Conservation (phyloP, 108 stramenopile species). For the Skeletonema costatum region DNA sequence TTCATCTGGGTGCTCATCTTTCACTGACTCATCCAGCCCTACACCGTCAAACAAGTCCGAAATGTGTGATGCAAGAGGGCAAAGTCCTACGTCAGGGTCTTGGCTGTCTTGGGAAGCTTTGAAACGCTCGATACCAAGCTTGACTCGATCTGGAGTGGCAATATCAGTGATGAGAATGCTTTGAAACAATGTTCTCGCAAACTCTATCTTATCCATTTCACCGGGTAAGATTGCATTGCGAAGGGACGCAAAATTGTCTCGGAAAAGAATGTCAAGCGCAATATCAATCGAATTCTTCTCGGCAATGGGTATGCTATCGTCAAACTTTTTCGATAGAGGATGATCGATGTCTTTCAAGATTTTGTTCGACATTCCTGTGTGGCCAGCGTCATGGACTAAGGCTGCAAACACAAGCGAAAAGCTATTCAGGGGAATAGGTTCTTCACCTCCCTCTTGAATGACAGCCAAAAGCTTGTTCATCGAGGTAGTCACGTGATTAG, state of each 20-base stretch:
- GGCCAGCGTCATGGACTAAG: slow-evolving; percentile 55
- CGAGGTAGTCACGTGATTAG: slow-evolving; percentile 27
- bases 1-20: slow-evolving; percentile 25
- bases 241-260: slow-evolving; percentile 17
- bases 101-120: slow-evolving; percentile 5
- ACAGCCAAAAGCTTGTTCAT: slow-evolving; percentile 40
- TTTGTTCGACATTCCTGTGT: slow-evolving; percentile 45
- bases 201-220: slow-evolving; percentile 13
- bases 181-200: slow-evolving; percentile 33
- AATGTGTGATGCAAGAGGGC: slow-evolving; percentile 24
- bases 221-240: slow-evolving; percentile 23
- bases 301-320: slow-evolving; percentile 21
- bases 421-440: slow-evolving; percentile 22
- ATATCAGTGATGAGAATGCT: slow-evolving; percentile 44
- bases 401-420: slow-evolving; percentile 49
- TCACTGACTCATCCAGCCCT: slow-evolving; percentile 9
- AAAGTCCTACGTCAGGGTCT: slow-evolving; percentile 13
- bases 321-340: slow-evolving; percentile 16
- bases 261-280: slow-evolving; percentile 35
- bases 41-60: slow-evolving; percentile 12
- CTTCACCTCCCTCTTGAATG: slow-evolving; percentile 13
- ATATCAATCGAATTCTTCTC: slow-evolving; percentile 49
- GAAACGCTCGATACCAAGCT: slow-evolving; percentile 24
- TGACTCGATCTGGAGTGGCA: slow-evolving; percentile 28
- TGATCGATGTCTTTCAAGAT: slow-evolving; percentile 24